Conservation (phyloP, 768 basidiomycete genomes). For the Kwoniella sp. region DNA sequence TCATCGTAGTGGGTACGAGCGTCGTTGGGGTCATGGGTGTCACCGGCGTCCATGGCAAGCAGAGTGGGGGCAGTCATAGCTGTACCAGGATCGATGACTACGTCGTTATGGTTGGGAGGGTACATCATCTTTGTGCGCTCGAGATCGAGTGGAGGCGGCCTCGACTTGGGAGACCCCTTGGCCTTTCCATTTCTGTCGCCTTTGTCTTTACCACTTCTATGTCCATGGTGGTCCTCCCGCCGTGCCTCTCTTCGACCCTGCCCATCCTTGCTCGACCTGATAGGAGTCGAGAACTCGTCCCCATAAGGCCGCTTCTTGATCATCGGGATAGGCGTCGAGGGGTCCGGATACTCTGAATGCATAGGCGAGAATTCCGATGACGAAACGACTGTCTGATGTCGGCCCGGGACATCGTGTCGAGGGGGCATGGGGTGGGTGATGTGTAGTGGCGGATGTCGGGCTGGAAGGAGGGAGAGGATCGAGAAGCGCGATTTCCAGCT, state of each 20-base stretch:
- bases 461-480: constrained; percentile 45
- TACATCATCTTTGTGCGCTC: constrained; percentile 22
- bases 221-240: no score
- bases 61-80: constrained; percentile 7
- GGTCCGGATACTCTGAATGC: constrained; percentile 33
- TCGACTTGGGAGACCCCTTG: neutral
- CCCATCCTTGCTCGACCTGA: neutral
- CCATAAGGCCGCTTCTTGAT: neutral
- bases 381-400: constrained; percentile 14
- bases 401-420: constrained; percentile 6
- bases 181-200: neutral
- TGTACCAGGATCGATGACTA: constrained; percentile 17
- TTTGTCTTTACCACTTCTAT: no score
- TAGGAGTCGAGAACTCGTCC: neutral
- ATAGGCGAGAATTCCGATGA: constrained; percentile 22
- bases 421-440: constrained; percentile 33
- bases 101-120: constrained; percentile 16
- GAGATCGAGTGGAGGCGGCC: constrained; percentile 32
- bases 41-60: neutral
- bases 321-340: constrained; percentile 9
- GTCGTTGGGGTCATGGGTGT: neutral
- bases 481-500: constrained; percentile 48
- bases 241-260: neutral
- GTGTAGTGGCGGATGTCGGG: constrained; percentile 46
- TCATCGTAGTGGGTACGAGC: no score